Evolutionary conservation across 768 basidiomycete species (phyloP), one percentile per base, ranked within the genome.

Genomic region (Grammothele lineata): DNA sequence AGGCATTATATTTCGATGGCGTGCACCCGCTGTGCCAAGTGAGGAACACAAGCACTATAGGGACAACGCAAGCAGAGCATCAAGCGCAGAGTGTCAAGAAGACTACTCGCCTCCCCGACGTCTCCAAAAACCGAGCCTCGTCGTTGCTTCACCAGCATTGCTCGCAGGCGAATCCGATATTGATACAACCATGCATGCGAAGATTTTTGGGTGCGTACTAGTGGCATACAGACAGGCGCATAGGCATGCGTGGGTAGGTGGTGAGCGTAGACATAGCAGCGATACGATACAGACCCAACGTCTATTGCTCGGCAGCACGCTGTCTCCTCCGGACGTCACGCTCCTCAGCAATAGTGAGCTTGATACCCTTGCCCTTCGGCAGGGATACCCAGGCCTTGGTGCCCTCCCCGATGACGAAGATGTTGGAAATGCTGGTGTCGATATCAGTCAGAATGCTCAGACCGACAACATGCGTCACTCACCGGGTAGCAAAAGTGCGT

Each of bases 401-500:
- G 45, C 93, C 93, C 74, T 96, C 87, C 55, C 96, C 96, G 54
- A 97, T 91, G 62, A 99, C 87, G 72, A 98, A 98, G 66, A 99
- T 91, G 80, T 98, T 99, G 61, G 87, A 84, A 53, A 98, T 80
- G 64, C 93, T 96, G 56, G 4, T 5, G n/a, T n/a, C n/a, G n/a
- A n/a, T n/a, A n/a, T n/a, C n/a, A n/a, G n/a, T n/a, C n/a, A n/a
- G n/a, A n/a, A n/a, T n/a, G n/a, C n/a, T n/a, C n/a, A n/a, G n/a
- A n/a, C n/a, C n/a, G n/a, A n/a, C n/a, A n/a, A n/a, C n/a, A 30
- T 19, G 6, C 15, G n/a, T 14, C 17, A 73, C 84, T 48, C 65
- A 94, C 92, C 95, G 92, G 60, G 96, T 99, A 55, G 96, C 94
- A 62, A 98, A 99, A 40, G 92, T 92, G 66, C 92, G 78, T 67